Evolutionary conservation across 108 stramenopile species (phyloP).

Genomic region (Pseudonitzschia multistriata): DNA sequence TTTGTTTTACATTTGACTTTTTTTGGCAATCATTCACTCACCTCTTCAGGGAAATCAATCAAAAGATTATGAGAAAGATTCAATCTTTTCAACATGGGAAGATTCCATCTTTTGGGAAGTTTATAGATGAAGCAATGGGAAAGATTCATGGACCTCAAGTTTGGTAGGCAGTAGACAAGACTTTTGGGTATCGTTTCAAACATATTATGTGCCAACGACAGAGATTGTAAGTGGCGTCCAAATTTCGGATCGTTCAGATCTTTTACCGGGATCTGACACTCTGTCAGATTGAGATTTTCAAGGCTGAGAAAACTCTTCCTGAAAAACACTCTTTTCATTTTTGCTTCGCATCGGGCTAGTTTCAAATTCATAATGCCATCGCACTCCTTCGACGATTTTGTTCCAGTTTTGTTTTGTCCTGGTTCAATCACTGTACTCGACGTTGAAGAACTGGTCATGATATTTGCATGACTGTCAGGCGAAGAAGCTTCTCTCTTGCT

Average conservation of each 20-base stretch:
- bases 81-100: constrained; percentile 39
- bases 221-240: constrained; percentile 37
- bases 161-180: constrained; percentile 37
- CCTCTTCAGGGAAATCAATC: constrained; percentile 28
- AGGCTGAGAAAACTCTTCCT: constrained; percentile 46
- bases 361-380: neutral
- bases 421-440: too few relatives aligned
- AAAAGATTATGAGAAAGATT: constrained; percentile 39
- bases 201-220: constrained; percentile 45
- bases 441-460: neutral
- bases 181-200: constrained; percentile 27
- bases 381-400: neutral
- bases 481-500: neutral
- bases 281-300: constrained; percentile 38
- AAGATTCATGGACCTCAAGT: constrained; percentile 38
- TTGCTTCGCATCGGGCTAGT: neutral
- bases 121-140: constrained; percentile 35
- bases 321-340: constrained; percentile 22
- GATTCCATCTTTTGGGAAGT: constrained; percentile 46
- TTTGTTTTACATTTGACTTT: too few relatives aligned
- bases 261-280: constrained; percentile 44
- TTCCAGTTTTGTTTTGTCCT: neutral
- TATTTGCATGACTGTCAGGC: neutral
- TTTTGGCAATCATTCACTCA: neutral
- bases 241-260: constrained; percentile 34